Percentiles rank a stretch among this genome's conserved stretches.
Evolutionary conservation across 176 grass and related monocot species (phyloP).

Genomic region (Tillandsia leiboldiana): DNA sequence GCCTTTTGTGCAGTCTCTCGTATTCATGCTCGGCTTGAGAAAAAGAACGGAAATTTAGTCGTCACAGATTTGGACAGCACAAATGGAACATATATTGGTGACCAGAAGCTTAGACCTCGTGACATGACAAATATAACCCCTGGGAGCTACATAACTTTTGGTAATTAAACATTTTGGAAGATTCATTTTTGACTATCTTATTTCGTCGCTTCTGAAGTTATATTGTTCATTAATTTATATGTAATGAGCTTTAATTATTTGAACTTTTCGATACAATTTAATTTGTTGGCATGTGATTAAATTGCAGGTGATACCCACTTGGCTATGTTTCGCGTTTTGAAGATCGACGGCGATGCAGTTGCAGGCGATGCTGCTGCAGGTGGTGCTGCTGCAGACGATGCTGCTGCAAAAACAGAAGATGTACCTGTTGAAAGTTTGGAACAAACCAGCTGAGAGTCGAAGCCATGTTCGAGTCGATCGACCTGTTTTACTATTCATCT

Average conservation of each 20-base stretch:
- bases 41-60: conserved; percentile 43
- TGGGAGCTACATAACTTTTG: conserved; percentile 53
- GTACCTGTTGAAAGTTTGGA: conserved; percentile 24
- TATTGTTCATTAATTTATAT: neutral
- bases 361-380: conserved; percentile 6
- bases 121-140: conserved; percentile 23
- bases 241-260: neutral
- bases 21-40: conserved; percentile 60
- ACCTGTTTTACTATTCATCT: neutral
- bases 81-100: conserved; percentile 74
- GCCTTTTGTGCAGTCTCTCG: conserved; percentile 39
- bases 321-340: conserved; percentile 62
- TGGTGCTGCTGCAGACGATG: conserved; percentile 3
- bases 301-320: conserved; percentile 48
- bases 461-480: neutral
- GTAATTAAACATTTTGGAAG: conserved; percentile 12
- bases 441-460: neutral
- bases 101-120: conserved; percentile 47
- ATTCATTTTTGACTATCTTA: neutral
- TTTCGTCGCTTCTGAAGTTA: neutral
- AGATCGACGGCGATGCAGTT: conserved; percentile 19
- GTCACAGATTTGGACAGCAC: conserved; percentile 83
- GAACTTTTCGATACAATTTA: neutral
- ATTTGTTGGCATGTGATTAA: neutral
- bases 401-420: conserved; percentile 11